These are phyloP conservation scores for Omphalotus guepiniiformis DNA, from an alignment of 768 basidiomycete species.

Conservation along the genomic window DNA sequence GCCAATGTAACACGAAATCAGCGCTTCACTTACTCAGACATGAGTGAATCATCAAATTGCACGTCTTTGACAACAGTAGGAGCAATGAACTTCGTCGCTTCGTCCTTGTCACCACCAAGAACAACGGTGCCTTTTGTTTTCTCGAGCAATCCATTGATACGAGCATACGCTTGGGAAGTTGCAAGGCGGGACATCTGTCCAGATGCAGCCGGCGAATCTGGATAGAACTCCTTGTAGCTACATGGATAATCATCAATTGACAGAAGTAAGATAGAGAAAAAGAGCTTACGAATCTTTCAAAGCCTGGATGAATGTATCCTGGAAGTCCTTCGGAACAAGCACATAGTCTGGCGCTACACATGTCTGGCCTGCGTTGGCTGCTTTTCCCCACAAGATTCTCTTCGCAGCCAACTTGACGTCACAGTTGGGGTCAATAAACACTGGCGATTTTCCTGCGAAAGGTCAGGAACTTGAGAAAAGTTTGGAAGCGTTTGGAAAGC, in stretches of 20 bases:
- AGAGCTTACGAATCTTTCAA: slow-evolving; percentile 19
- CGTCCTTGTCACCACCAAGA: slow-evolving; percentile 43
- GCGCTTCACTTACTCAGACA: slow-evolving; percentile 48
- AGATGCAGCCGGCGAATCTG: slow-evolving; percentile 44
- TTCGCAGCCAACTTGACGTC: slow-evolving; percentile 53
- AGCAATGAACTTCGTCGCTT: slow-evolving; percentile 42
- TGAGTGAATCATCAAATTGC: slow-evolving; percentile 46
- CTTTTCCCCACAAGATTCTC: slow-evolving; percentile 66
- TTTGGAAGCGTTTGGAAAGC: background rate
- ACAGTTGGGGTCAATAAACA: slow-evolving; percentile 38
- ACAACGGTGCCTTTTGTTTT: slow-evolving; percentile 55
- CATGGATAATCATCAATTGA: slow-evolving; percentile 41
- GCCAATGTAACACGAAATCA: background rate
- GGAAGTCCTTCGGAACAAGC: slow-evolving; percentile 17
- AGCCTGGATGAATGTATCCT: slow-evolving; percentile 12
- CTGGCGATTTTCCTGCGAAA: slow-evolving; percentile 34
- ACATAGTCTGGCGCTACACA: slow-evolving; percentile 58
- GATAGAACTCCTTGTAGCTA: slow-evolving; percentile 46
- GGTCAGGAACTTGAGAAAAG: background rate
- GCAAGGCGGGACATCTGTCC: slow-evolving; percentile 48
- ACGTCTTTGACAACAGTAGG: slow-evolving; percentile 60
- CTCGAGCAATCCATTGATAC: slow-evolving; percentile 47
- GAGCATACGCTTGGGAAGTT: slow-evolving; percentile 46
- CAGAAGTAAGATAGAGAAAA: slow-evolving; percentile 38
- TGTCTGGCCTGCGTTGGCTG: slow-evolving; percentile 62